Evolutionary conservation across 345 rosid species (phyloP), one percentile per base, ranked within the genome.

Genomic region (Lepidium aucheri): DNA sequence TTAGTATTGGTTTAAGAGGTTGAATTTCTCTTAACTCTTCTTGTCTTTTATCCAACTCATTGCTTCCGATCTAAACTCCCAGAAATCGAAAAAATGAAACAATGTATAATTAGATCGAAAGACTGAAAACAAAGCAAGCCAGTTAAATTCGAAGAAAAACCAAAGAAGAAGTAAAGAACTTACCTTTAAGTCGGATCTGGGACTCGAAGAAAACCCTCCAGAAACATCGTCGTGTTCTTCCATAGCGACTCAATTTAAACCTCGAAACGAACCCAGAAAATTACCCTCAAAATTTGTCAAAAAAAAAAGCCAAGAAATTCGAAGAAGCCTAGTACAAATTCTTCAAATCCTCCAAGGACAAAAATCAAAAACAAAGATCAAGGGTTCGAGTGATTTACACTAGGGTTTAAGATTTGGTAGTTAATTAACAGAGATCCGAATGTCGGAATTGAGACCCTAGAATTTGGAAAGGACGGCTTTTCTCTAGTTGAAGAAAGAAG

Each of bases 151-250:
- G 2, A n/a, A 42, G 11, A 9, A 36, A 41, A 30, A 33, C 36
- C 22, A 4, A 7, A n/a, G 9, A 33, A 67, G 38, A 30, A 18
- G 5, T 13, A 63, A 78, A 78, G 65, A 50, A 28, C 42, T 28
- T 1, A 80, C 86, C 74, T 83, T 77, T 60, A 57, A 5, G 63
- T 67, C 76, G 43, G 81, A 76, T 72, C 75, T 65, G 59, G 74
- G 56, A 39, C 63, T 44, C 51, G 53, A 41, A 8, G 50, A 54
- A 66, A 55, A 9, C 22, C 47, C 77, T 36, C 36, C 28, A 9
- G 71, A 76, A 15, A 58, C 73, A 69, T 67, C 65, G 9, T 54
- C 38, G 30, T 67, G 63, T 70, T 71, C 77, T 35, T 76, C 78
- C 89, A 82, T 82, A n/a, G 22, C 39, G 28, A 57, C 26, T 36